Percentiles rank a stretch among this genome's conserved stretches.
Evolutionary conservation across 257 asterid genomes (phyloP).

Genomic region (Capsicum rhomboideum): DNA sequence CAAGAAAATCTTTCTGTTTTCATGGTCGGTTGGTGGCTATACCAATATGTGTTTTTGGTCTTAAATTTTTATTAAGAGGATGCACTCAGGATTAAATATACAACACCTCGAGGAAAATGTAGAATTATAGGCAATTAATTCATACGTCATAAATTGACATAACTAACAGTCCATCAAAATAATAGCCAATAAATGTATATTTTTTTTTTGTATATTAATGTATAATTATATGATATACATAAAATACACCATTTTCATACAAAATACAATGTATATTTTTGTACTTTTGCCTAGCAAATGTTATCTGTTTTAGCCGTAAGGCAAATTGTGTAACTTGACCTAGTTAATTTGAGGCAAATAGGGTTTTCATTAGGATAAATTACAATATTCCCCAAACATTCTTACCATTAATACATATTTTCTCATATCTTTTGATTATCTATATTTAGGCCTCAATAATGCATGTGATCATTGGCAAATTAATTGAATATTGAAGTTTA

Average conservation of each 20-base stretch:
- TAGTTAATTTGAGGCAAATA: too few species aligned
- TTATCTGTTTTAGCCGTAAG: not conserved
- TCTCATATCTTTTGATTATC: too few species aligned
- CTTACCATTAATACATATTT: too few species aligned
- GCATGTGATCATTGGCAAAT: too few species aligned
- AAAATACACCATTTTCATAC: not conserved
- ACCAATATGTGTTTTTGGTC: not conserved
- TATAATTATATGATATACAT: not conserved
- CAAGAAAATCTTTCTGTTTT: not conserved
- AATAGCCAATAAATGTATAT: not conserved
- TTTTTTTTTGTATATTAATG: not conserved
- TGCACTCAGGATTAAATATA: not conserved
- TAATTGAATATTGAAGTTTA: too few species aligned
- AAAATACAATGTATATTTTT: too few species aligned
- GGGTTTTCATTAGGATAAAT: too few species aligned
- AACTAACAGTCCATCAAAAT: not conserved
- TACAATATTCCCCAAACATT: too few species aligned
- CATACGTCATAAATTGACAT: not conserved
- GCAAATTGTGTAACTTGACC: not conserved
- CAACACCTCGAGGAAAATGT: not conserved
- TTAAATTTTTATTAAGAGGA: not conserved
- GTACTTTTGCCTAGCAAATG: too few species aligned
- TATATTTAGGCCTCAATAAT: too few species aligned
- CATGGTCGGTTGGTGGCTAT: not conserved
- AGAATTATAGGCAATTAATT: not conserved